These are phyloP conservation scores for Alternaria longipes DNA, from an alignment of 2,329 filamentous ascomycete species.

Conservation along the genomic window DNA sequence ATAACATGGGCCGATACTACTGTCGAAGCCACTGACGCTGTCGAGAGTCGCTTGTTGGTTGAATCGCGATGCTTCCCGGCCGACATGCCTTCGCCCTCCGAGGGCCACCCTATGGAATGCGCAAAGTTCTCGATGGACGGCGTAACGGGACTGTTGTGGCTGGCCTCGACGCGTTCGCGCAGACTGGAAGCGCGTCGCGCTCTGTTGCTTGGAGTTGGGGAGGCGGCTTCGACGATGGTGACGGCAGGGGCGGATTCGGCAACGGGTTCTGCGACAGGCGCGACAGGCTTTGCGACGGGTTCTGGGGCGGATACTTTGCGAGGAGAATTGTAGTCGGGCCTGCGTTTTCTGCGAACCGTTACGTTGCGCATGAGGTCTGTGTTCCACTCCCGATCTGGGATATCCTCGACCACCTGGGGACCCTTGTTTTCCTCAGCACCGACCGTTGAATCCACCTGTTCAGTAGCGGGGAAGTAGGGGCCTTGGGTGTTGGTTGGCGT, in stretches of 20 bases:
- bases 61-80: conserved; percentile 36
- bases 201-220: conserved; percentile 31
- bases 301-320: conserved; percentile 17
- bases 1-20: conserved; percentile 65
- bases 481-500: conserved; percentile 43
- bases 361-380: conserved; percentile 55
- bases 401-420: conserved; percentile 31
- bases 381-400: conserved; percentile 52
- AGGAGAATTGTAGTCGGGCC: conserved; percentile 34
- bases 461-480: conserved; percentile 20
- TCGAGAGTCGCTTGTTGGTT: conserved; percentile 58
- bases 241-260: conserved; percentile 10
- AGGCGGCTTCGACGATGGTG: conserved; percentile 25
- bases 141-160: conserved; percentile 43
- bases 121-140: conserved; percentile 60
- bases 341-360: conserved; percentile 50
- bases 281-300: conserved; percentile 1
- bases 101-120: conserved; percentile 61
- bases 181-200: conserved; percentile 38
- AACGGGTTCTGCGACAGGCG: not conserved
- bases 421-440: conserved; percentile 27
- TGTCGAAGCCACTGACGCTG: conserved; percentile 62
- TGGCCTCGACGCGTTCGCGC: conserved; percentile 46
- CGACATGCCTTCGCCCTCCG: conserved; percentile 42
- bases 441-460: conserved; percentile 20